These are phyloP conservation scores for Didymella exigua DNA, from an alignment of 2,329 filamentous ascomycete species.

Conservation along the genomic window DNA sequence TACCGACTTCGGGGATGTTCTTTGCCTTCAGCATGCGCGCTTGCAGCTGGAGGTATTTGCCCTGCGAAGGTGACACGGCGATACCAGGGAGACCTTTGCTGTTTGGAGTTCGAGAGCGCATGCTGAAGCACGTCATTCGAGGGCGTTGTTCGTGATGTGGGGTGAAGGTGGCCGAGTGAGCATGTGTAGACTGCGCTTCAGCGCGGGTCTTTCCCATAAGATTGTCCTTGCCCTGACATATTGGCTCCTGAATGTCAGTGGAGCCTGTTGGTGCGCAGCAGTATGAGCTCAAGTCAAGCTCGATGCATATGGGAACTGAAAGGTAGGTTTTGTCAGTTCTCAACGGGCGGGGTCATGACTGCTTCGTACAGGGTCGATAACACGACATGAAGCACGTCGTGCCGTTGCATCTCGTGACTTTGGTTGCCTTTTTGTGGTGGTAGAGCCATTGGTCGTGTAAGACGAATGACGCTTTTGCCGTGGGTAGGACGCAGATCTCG, in stretches of 20 bases:
- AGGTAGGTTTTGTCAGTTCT: background rate
- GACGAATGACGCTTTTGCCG: background rate
- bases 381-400: background rate
- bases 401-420: constrained; percentile 3
- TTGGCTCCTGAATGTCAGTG: background rate
- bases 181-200: constrained; percentile 51
- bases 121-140: constrained; percentile 34
- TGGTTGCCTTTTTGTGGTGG: constrained; percentile 2
- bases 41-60: constrained; percentile 45
- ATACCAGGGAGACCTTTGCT: constrained; percentile 42
- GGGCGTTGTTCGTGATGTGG: constrained; percentile 28
- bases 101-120: constrained; percentile 28
- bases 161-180: constrained; percentile 43
- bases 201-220: constrained; percentile 39
- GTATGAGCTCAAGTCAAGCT: too few species aligned
- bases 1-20: constrained; percentile 59
- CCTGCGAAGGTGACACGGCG: constrained; percentile 42
- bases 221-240: constrained; percentile 26
- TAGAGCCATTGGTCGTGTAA: background rate
- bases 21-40: constrained; percentile 35
- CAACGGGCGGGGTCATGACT: background rate
- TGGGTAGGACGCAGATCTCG: background rate
- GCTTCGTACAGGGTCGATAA: constrained; percentile 1
- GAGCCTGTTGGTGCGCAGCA: too few species aligned
- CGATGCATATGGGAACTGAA: background rate